These are phyloP conservation scores for Phytophthora capsici DNA, from an alignment of 352 stramenopile species.

Conservation along the genomic window DNA sequence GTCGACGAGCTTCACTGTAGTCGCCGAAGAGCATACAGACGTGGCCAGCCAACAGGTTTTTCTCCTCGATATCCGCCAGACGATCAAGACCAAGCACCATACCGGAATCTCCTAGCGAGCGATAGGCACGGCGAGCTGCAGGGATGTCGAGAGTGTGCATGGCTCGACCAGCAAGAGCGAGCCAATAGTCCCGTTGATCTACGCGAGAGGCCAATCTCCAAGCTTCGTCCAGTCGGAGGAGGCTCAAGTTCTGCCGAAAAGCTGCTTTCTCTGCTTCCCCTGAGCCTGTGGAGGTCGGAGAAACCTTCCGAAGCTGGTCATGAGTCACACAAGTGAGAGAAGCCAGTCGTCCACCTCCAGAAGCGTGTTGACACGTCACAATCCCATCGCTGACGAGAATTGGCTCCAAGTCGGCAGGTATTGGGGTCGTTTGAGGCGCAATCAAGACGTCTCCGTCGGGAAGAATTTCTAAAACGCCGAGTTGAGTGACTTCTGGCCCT, in stretches of 20 bases:
- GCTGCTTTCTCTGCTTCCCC: conserved; percentile 61
- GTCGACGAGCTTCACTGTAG: conserved; percentile 87
- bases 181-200: conserved; percentile 82
- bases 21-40: conserved; percentile 93
- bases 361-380: conserved; percentile 86
- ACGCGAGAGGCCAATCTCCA: conserved; percentile 86
- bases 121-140: conserved; percentile 88
- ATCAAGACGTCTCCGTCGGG: conserved; percentile 83
- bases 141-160: conserved; percentile 92
- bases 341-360: conserved; percentile 66
- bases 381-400: conserved; percentile 88
- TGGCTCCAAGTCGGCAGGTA: conserved; percentile 67
- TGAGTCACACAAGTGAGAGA: conserved; percentile 74
- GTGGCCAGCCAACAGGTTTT: conserved; percentile 93
- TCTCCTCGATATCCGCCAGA: conserved; percentile 92
- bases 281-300: conserved; percentile 30
- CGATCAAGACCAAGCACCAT: conserved; percentile 94
- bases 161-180: conserved; percentile 83
- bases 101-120: conserved; percentile 91
- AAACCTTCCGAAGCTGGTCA: conserved; percentile 70
- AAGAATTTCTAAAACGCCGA: conserved; percentile 88
- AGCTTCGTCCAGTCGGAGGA: conserved; percentile 83
- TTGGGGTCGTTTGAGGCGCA: conserved; percentile 62
- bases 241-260: conserved; percentile 89
- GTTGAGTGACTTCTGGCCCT: conserved; percentile 85